phyloP scores from a whole-genome alignment of 2,329 filamentous ascomycete species.

The Ophiostoma pallidulum region DNA sequence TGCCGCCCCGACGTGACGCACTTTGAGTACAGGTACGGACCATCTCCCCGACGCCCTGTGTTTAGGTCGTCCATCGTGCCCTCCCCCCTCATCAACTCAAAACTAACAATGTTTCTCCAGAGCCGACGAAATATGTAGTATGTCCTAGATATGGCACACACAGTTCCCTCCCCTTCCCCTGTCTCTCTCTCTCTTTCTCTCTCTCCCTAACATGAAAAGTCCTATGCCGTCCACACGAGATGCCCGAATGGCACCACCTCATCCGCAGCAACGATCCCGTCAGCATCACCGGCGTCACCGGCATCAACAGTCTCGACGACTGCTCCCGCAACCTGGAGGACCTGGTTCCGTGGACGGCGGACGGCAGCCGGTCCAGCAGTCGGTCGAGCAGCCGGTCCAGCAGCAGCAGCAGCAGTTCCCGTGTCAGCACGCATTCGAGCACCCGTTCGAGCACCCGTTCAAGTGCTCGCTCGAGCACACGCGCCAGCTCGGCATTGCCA shows the following conservation, averaged over 20 bases:
- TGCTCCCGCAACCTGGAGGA: neutral
- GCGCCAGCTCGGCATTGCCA: too few species aligned
- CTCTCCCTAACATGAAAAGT: neutral
- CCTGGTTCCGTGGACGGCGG: neutral
- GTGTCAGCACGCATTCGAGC: too few species aligned
- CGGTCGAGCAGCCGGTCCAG: neutral
- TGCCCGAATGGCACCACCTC: constrained; percentile 28
- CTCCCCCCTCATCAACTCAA: too few species aligned
- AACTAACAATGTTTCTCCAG: neutral
- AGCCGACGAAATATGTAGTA: neutral
- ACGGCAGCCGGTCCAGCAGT: neutral
- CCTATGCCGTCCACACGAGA: constrained; percentile 29
- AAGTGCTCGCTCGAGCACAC: too few species aligned
- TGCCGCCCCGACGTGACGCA: constrained; percentile 27
- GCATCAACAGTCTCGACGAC: constrained; percentile 13
- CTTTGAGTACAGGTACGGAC: constrained; percentile 24
- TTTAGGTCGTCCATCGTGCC: too few species aligned
- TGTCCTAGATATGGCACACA: too few species aligned
- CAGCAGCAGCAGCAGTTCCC: neutral
- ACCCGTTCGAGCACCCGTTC: too few species aligned
- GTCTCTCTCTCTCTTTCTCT: neutral
- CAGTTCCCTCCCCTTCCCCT: too few species aligned
- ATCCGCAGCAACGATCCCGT: constrained; percentile 24
- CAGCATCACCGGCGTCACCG: constrained; percentile 11
- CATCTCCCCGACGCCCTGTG: too few species aligned